A percentile compares a stretch with the other conserved stretches of the same genome.
phyloP scores from a whole-genome alignment of 2,329 filamentous ascomycete species.

The Paraphoma sp. region DNA sequence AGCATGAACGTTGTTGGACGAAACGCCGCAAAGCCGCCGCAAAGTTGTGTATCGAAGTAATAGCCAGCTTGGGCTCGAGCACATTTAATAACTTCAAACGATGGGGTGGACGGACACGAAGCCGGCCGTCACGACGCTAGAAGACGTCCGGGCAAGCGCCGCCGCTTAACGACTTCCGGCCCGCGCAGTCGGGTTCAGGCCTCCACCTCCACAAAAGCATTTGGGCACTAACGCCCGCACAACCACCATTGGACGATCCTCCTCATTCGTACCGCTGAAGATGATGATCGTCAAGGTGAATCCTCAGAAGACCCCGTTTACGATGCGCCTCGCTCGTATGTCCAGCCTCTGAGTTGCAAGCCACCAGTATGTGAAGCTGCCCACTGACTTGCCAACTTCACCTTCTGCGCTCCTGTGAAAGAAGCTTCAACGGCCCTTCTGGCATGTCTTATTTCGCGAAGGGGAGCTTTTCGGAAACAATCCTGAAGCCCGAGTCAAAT shows the following conservation, averaged over 20 bases:
- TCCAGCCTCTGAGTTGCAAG: too few relatives aligned
- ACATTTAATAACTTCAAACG: too few relatives aligned
- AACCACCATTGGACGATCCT: constrained; percentile 4
- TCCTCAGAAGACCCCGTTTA: not conserved
- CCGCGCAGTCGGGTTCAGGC: not conserved
- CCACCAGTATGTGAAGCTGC: not conserved
- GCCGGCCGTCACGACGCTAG: not conserved
- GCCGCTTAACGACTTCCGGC: constrained; percentile 5
- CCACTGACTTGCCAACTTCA: not conserved
- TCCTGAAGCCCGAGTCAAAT: too few relatives aligned
- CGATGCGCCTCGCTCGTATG: not conserved
- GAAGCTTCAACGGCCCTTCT: not conserved
- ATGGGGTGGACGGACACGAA: too few relatives aligned
- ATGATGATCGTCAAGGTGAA: not conserved
- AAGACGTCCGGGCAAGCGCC: not conserved
- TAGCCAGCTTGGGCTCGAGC: too few relatives aligned
- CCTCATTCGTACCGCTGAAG: not conserved
- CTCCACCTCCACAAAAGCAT: constrained; percentile 2
- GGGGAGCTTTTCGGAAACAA: too few relatives aligned
- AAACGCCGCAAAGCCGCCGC: too few relatives aligned
- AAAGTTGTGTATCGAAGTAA: too few relatives aligned
- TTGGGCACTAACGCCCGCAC: not conserved
- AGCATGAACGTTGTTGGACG: too few relatives aligned
- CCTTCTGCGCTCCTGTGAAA: not conserved
- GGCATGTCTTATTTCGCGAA: not conserved